A percentile compares a stretch with the other conserved stretches of the same genome.
These are phyloP conservation scores for Penicillium paxilli DNA, from an alignment of 495 filamentous ascomycete species.

Conservation along the genomic window DNA sequence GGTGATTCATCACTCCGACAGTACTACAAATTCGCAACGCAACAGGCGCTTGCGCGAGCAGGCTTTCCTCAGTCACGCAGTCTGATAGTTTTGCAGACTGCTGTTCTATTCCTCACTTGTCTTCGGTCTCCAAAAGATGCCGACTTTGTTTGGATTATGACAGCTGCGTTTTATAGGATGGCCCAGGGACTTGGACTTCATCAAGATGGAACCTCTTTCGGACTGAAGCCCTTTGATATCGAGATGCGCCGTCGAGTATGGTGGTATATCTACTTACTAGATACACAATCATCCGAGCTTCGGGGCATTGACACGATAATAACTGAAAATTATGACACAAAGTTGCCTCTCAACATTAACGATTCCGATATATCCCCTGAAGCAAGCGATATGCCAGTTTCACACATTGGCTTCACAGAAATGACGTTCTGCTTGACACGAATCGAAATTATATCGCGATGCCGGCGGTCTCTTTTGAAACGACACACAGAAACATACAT, in stretches of 20 bases:
- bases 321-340: neutral
- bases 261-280: constrained; percentile 69
- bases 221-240: constrained; percentile 62
- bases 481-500: neutral
- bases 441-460: neutral
- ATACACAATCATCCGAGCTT: constrained; percentile 61
- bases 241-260: constrained; percentile 74
- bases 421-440: neutral
- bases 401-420: neutral
- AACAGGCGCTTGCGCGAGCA: constrained; percentile 18
- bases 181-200: constrained; percentile 70
- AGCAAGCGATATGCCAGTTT: neutral
- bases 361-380: neutral
- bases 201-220: constrained; percentile 58
- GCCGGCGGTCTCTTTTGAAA: no score
- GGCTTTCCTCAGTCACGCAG: neutral
- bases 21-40: no score
- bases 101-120: neutral
- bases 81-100: neutral
- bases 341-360: neutral
- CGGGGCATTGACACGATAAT: neutral
- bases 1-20: no score
- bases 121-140: constrained; percentile 41
- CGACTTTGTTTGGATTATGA: constrained; percentile 54
- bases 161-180: constrained; percentile 63